Percentiles rank a stretch among this genome's conserved stretches.
Evolutionary conservation across 2,329 filamentous ascomycete species (phyloP).

Genomic region (Parasarocladium wereldwijsianum): DNA sequence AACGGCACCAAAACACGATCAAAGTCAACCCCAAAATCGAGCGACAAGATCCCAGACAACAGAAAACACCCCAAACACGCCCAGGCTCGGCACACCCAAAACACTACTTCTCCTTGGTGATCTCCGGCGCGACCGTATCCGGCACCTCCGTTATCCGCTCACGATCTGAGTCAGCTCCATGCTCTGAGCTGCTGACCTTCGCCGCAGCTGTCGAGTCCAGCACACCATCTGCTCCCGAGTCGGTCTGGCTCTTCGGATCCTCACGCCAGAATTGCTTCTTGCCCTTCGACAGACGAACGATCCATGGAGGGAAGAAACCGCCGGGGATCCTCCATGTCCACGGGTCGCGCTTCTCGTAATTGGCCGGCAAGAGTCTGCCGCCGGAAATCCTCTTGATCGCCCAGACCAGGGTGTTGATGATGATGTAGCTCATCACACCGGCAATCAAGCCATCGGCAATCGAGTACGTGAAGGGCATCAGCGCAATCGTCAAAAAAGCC

Average conservation of each 20-base stretch:
- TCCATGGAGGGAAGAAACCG: constrained; percentile 62
- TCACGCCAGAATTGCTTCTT: constrained; percentile 61
- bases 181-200: constrained; percentile 2
- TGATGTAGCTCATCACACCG: constrained; percentile 61
- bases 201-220: constrained; percentile 7
- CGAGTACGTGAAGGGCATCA: constrained; percentile 85
- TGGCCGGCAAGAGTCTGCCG: constrained; percentile 58
- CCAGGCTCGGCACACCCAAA: no score
- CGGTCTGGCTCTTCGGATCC: constrained; percentile 11
- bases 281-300: constrained; percentile 45
- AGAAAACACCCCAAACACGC: no score
- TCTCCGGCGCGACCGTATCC: constrained; percentile 1
- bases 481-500: constrained; percentile 66
- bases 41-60: no score
- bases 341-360: constrained; percentile 61
- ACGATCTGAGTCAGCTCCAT: constrained; percentile 7
- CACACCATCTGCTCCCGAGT: constrained; percentile 1
- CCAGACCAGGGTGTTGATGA: constrained; percentile 61
- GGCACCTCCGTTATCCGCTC: constrained; percentile 7
- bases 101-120: no score
- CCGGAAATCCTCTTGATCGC: constrained; percentile 49
- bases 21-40: no score
- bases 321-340: constrained; percentile 70
- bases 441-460: constrained; percentile 79
- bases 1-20: no score